These are phyloP conservation scores for Scleroderma citrinum DNA, from an alignment of 768 basidiomycete species.

Conservation along the genomic window DNA sequence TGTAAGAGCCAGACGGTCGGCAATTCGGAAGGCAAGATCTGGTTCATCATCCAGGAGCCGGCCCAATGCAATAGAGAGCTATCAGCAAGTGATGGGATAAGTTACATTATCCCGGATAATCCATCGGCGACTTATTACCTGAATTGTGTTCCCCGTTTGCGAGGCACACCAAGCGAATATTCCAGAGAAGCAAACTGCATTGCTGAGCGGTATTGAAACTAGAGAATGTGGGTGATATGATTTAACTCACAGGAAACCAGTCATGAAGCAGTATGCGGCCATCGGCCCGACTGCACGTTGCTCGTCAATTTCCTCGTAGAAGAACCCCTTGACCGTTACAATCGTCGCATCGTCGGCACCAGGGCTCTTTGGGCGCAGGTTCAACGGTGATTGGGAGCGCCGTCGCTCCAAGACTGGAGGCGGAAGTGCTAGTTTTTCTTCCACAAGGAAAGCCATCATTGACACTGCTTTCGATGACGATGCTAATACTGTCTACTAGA, in stretches of 20 bases:
- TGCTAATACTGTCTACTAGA: neutral
- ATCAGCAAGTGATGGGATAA: neutral
- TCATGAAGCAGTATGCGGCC: conserved; percentile 72
- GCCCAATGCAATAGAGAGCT: conserved; percentile 75
- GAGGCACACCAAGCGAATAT: conserved; percentile 84
- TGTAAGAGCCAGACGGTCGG: conserved; percentile 74
- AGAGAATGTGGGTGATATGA: neutral
- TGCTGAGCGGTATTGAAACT: conserved; percentile 33
- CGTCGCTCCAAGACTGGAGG: conserved; percentile 5
- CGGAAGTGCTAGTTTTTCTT: neutral
- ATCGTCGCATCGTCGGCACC: neutral
- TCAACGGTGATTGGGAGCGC: neutral
- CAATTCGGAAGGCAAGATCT: conserved; percentile 57
- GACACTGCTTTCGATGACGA: neutral
- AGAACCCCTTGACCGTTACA: conserved; percentile 4
- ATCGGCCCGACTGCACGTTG: conserved; percentile 43
- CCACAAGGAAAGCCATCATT: neutral
- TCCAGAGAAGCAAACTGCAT: conserved; percentile 70
- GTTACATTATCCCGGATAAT: neutral
- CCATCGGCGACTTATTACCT: conserved; percentile 35
- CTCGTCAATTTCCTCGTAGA: conserved; percentile 22
- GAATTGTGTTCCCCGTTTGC: conserved; percentile 73
- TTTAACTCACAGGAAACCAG: conserved; percentile 61
- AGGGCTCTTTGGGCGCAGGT: neutral
- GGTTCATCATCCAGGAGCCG: conserved; percentile 56